phyloP scores from a whole-genome alignment of 2,329 filamentous ascomycete genomes.

The Colletotrichum graminicola region DNA sequence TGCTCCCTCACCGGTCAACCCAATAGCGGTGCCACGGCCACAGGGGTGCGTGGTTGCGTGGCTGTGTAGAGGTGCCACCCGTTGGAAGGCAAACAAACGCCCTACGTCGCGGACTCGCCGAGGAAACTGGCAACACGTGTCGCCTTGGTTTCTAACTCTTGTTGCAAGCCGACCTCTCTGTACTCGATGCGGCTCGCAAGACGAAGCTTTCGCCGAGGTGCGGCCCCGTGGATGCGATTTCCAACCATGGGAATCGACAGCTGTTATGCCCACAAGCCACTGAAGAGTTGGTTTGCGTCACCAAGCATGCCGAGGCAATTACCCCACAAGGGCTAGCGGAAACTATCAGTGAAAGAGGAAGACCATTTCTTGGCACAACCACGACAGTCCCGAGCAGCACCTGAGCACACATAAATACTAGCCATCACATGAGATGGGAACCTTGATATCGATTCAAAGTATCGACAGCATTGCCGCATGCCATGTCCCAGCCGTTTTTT shows the following conservation, averaged over 20 bases:
- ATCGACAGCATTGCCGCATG: slow-evolving; percentile 14
- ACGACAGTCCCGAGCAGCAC: neutral
- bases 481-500: slow-evolving; percentile 8
- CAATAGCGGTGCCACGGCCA: slow-evolving; percentile 13
- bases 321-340: neutral
- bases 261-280: slow-evolving; percentile 4
- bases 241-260: slow-evolving; percentile 10
- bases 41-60: slow-evolving; percentile 31
- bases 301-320: neutral
- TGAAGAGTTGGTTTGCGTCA: slow-evolving; percentile 16
- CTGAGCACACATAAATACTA: neutral
- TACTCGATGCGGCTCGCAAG: slow-evolving; percentile 1
- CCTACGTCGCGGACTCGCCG: neutral
- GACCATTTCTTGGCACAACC: too few relatives aligned
- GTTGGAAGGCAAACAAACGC: neutral
- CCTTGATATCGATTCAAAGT: slow-evolving; percentile 9
- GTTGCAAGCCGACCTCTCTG: neutral
- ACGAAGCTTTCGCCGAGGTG: slow-evolving; percentile 31
- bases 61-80: slow-evolving; percentile 21
- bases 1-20: neutral
- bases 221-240: neutral
- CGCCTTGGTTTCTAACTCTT: neutral
- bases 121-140: neutral
- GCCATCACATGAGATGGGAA: slow-evolving; percentile 22
- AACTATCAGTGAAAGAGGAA: neutral